phyloP scores from a whole-genome alignment of 176 grass and related monocot species.

The Oryza nivara region DNA sequence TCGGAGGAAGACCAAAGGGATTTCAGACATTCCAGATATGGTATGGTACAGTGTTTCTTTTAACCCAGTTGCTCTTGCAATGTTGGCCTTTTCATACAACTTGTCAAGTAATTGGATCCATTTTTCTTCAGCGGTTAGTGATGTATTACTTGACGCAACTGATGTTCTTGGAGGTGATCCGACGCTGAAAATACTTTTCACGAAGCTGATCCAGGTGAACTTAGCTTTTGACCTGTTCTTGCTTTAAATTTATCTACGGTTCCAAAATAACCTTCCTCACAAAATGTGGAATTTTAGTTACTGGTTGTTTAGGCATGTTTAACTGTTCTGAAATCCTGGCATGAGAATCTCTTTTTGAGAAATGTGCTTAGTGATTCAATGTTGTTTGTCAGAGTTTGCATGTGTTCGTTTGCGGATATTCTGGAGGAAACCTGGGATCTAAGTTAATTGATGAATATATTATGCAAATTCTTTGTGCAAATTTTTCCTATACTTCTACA shows the following conservation, averaged over 20 bases:
- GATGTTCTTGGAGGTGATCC: constrained; percentile 80
- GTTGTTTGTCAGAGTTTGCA: constrained; percentile 3
- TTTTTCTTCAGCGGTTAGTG: constrained; percentile 75
- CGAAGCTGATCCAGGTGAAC: constrained; percentile 80
- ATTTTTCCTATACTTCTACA: too few species aligned
- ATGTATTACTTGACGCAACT: constrained; percentile 92
- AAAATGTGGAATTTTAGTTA: constrained; percentile 23
- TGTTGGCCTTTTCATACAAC: constrained; percentile 14
- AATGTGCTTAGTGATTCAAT: neutral
- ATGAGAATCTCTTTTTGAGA: constrained; percentile 16
- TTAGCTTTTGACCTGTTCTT: constrained; percentile 24
- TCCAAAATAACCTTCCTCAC: constrained; percentile 13
- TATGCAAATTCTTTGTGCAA: too few species aligned
- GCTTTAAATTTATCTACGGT: neutral
- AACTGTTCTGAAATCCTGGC: constrained; percentile 11
- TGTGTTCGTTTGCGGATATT: neutral
- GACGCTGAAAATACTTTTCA: constrained; percentile 87
- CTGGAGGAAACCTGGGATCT: too few species aligned
- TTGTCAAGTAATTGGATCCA: constrained; percentile 19
- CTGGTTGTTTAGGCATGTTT: constrained; percentile 10
- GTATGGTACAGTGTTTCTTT: constrained; percentile 45
- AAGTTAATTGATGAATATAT: too few species aligned
- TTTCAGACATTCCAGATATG: constrained; percentile 93
- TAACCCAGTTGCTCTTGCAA: constrained; percentile 34
- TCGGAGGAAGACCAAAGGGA: constrained; percentile 93